A percentile compares a stretch with the other conserved stretches of the same genome.
These are phyloP conservation scores for Cryptococcus sp. DNA, from an alignment of 1,284 basidiomycete genomes.

Conservation along the genomic window DNA sequence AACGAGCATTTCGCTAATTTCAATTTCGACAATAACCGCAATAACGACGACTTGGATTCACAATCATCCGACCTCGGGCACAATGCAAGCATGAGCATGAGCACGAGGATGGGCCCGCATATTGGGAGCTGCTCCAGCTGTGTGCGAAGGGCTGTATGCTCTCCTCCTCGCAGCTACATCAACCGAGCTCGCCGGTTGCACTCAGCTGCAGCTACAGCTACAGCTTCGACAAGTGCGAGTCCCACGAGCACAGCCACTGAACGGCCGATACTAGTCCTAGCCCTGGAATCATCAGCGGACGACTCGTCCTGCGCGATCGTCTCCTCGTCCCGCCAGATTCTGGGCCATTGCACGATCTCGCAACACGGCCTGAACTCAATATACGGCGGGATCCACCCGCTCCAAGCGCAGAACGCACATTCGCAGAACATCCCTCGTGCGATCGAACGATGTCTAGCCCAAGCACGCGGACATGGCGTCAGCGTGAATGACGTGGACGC, in stretches of 20 bases:
- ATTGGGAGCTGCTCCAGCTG: too few relatives aligned
- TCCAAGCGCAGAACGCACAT: conserved; percentile 69
- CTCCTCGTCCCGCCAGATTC: conserved; percentile 64
- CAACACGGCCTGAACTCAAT: conserved; percentile 61
- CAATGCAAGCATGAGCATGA: too few relatives aligned
- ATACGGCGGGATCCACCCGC: conserved; percentile 82
- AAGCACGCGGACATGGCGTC: conserved; percentile 65
- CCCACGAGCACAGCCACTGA: background rate
- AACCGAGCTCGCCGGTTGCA: too few relatives aligned
- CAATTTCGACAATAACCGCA: too few relatives aligned
- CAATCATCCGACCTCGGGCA: too few relatives aligned
- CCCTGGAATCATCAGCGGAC: conserved; percentile 77
- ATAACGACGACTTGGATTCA: too few relatives aligned
- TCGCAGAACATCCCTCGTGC: conserved; percentile 72
- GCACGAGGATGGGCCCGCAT: too few relatives aligned
- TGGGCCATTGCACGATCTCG: conserved; percentile 78
- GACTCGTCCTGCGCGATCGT: conserved; percentile 86
- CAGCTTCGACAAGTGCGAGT: too few relatives aligned
- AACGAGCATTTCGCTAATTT: too few relatives aligned
- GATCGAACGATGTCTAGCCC: conserved; percentile 54
- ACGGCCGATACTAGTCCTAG: conserved; percentile 63
- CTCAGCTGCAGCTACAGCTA: too few relatives aligned
- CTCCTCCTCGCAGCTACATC: too few relatives aligned
- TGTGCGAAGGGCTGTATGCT: too few relatives aligned
- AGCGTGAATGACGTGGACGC: conserved; percentile 70